phyloP scores from a whole-genome alignment of 805 yeast genomes.

The Starmerella bacillaris region DNA sequence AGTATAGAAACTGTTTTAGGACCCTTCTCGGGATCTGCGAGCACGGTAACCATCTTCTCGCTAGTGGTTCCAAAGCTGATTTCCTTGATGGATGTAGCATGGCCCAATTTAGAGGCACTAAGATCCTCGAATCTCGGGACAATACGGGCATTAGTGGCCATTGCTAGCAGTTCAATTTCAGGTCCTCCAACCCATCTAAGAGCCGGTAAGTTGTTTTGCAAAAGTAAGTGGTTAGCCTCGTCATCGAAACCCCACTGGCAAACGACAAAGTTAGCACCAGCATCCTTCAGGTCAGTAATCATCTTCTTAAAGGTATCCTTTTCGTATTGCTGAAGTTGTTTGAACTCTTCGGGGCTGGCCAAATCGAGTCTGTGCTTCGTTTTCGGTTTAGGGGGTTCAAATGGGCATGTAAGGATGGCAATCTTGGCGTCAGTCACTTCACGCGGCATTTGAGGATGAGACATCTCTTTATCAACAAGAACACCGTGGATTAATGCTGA shows the following conservation, averaged over 20 bases:
- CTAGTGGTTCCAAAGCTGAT: constrained; percentile 90
- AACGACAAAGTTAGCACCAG: constrained; percentile 91
- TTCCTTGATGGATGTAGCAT: constrained; percentile 71
- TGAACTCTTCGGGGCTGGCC: constrained; percentile 82
- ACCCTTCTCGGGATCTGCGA: constrained; percentile 42
- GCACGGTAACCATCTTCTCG: constrained; percentile 89
- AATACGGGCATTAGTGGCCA: constrained; percentile 92
- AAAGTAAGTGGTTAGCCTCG: constrained; percentile 84
- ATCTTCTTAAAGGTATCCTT: constrained; percentile 76
- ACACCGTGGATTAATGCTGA: constrained; percentile 79
- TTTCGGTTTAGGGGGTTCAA: constrained; percentile 99
- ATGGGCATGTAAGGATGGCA: constrained; percentile 94
- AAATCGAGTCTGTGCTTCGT: constrained; percentile 94
- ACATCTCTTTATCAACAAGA: constrained; percentile 83
- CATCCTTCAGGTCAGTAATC: constrained; percentile 67
- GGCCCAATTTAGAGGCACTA: constrained; percentile 62
- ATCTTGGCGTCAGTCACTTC: constrained; percentile 58
- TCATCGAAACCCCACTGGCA: constrained; percentile 99
- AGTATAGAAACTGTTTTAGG: constrained; percentile 82
- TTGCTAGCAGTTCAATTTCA: constrained; percentile 85
- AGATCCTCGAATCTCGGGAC: constrained; percentile 95
- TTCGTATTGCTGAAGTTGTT: constrained; percentile 79
- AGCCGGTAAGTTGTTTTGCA: constrained; percentile 80
- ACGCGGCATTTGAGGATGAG: constrained; percentile 97
- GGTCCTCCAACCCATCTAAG: constrained; percentile 99